phyloP scores from a whole-genome alignment of 2,329 filamentous ascomycete genomes.

The Zymoseptoria tritici region DNA sequence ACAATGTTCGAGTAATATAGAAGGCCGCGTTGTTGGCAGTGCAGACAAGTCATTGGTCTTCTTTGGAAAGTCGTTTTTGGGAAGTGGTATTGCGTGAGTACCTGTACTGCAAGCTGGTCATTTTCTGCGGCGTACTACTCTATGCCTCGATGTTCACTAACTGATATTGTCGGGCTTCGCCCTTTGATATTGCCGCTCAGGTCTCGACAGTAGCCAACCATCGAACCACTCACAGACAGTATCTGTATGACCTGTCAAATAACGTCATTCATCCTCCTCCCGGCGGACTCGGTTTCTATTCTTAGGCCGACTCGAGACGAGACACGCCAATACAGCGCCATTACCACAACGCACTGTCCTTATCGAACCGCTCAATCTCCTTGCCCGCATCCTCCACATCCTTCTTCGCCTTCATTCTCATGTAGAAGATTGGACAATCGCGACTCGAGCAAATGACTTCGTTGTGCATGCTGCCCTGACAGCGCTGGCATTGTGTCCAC shows the following conservation, averaged over 20 bases:
- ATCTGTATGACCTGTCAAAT: neutral
- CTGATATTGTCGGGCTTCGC: neutral
- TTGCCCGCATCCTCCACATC: slow-evolving; percentile 92
- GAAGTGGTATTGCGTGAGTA: neutral
- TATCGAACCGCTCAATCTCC: slow-evolving; percentile 83
- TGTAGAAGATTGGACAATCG: slow-evolving; percentile 99
- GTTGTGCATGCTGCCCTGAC: slow-evolving; percentile 95
- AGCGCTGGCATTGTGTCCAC: slow-evolving; percentile 97
- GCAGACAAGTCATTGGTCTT: neutral
- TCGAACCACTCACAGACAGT: neutral
- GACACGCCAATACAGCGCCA: neutral
- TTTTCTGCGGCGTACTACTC: neutral
- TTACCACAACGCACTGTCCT: slow-evolving; percentile 66
- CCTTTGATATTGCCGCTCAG: neutral
- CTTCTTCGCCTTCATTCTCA: slow-evolving; percentile 99
- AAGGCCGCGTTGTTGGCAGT: too few relatives aligned
- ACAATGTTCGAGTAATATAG: neutral
- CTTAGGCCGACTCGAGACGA: neutral
- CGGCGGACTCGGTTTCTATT: neutral
- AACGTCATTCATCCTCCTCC: neutral
- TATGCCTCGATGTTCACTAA: neutral
- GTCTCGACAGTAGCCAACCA: neutral
- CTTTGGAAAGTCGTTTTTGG: neutral
- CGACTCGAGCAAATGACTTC: slow-evolving; percentile 95
- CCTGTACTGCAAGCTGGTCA: neutral